Evolutionary conservation across 2,329 filamentous ascomycete genomes (phyloP), one percentile per base, ranked within the genome.

Genomic region (Talaromyces sp.): DNA sequence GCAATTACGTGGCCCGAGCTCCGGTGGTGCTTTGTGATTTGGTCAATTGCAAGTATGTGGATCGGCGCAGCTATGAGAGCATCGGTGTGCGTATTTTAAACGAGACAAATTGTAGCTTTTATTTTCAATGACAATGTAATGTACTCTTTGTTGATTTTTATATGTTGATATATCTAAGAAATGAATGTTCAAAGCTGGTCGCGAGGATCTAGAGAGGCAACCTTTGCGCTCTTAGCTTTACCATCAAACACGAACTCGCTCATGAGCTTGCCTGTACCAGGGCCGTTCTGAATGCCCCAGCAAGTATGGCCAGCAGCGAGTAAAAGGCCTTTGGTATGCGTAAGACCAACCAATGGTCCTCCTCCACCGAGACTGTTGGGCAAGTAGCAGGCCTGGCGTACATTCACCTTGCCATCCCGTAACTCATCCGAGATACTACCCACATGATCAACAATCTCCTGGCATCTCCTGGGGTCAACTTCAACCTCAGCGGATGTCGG

Each of bases 281-380:
- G 92, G 0, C 86, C 91, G 75, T 99, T 97, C 76, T 97, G 93
- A 19, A 99, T 96, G 0, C 94, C 94, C 94, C 94, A 99, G 75
- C 93, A 97, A 1, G 91, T 96, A 77, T 99, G 94, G 0, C 94
- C 94, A 0, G 90, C 83, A 0, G 94, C 94, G 54, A 97, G 79
- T 70, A 88, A 87, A 39, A 97, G 66, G 0, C 92, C 91, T 6
- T 85, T 82, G 0, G 87, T 84, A 2, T 82, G 82, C 7, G 91
- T 92, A 48, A 81, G 77, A 0, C 94, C 94, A 20, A 97, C 82
- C 45, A 97, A 72, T 4, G 94, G 93, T 0, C 84, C 86, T n/a
- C 86, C 84, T 65, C 73, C 19, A 72, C 75, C 49, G 70, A 75
- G 54, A 92, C 88, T 60, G 43, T 87, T 89, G 1, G 94, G 94